phyloP scores from a whole-genome alignment of 2,329 filamentous ascomycete genomes.

The Pestalotiopsis sp. region DNA sequence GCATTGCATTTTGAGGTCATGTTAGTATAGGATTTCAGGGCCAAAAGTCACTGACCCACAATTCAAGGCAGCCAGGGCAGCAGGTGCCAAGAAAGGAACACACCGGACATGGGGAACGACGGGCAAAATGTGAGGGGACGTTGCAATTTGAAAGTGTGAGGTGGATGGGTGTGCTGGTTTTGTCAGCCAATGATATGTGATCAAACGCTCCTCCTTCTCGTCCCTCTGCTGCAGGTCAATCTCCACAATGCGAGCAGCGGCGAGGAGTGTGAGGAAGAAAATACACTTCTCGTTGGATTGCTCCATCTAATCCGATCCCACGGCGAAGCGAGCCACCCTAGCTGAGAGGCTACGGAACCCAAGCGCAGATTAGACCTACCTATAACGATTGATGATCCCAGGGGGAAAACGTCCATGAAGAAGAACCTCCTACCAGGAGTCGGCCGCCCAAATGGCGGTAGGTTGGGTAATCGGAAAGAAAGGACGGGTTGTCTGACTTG shows the following conservation, averaged over 20 bases:
- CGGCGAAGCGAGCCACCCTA: background rate
- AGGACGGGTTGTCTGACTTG: conserved; percentile 7
- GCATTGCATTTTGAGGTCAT: too few species aligned
- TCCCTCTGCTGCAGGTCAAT: background rate
- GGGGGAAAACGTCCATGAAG: background rate
- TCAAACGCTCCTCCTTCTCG: too few species aligned
- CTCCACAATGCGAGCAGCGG: background rate
- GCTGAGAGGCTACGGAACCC: background rate
- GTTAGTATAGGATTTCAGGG: too few species aligned
- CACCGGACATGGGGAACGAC: too few species aligned
- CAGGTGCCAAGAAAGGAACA: too few species aligned
- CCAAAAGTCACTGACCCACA: too few species aligned
- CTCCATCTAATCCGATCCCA: background rate
- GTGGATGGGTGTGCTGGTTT: too few species aligned
- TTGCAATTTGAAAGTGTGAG: background rate
- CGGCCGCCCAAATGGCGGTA: conserved; percentile 4
- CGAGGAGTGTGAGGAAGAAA: background rate
- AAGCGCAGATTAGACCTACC: background rate
- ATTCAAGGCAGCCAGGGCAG: too few species aligned
- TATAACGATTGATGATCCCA: background rate
- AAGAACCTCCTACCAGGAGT: background rate
- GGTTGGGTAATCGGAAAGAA: conserved; percentile 5
- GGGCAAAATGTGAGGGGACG: background rate
- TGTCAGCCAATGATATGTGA: too few species aligned
- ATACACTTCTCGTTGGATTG: background rate